Evolutionary conservation across 2,329 filamentous ascomycete species (phyloP), one percentile per base, ranked within the genome.

Genomic region (Epichloe uncinata): DNA sequence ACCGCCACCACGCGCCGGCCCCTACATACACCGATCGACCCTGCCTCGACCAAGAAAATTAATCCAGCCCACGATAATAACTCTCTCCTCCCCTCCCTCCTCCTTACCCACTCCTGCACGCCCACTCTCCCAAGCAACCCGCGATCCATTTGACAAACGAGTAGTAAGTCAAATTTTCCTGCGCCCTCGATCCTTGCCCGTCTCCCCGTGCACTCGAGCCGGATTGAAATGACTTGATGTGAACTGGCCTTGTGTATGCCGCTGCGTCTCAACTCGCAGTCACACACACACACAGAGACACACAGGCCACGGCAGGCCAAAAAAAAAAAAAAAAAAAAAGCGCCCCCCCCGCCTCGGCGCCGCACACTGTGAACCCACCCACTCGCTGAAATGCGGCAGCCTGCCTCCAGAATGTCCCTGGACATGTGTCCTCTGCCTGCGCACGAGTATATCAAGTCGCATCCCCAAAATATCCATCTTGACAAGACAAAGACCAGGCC

Each of bases 391-490:
- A 51, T 56, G 54, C 52, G 43, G 49, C 47, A 42, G 49, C 53
- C 50, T 26, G 30, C 30, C 30, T 30, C 30, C 3, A 30, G 3
- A 30, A 30, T 47, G 50, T 50, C 53, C 52, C 48, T 51, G 52
- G 50, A 58, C 57, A 56, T 50, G 56, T 59, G 57, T 59, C 57
- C 57, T 59, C 54, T 55, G 52, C 42, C 50, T 43, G 52, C 48
- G 52, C 51, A 50, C 42, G 40, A 51, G 41, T 48, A 53, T 52
- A 52, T 49, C 50, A 51, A 49, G 48, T 48, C 42, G 46, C 50
- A 50, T 49, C 42, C 44, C 45, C 37, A 34, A 50, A 42, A 41
- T 38, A n/a, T 34, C 16, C 30, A 9, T 49, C 36, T 20, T 44
- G 16, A 16, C 42, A 34, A 36, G n/a, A 40, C 30, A 12, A 16